Base-by-base conservation (phyloP, 2,329 filamentous ascomycete species). In the Davidsoniella eucalypti region DNA sequence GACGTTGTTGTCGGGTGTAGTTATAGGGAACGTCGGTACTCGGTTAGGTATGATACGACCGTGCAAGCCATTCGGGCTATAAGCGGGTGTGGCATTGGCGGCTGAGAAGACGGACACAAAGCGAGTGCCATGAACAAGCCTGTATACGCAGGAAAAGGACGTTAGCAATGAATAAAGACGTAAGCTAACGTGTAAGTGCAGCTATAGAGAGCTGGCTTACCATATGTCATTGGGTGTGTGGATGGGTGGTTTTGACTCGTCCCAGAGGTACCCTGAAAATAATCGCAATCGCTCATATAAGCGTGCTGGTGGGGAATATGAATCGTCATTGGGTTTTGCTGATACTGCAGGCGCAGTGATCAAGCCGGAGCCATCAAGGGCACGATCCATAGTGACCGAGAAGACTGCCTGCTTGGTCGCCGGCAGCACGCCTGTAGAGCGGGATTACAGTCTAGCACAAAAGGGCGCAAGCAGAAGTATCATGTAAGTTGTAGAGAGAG, bases 201-300 rank as follows among this genome's bases (percentile, higher is more conserved):
- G 5, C 21, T 49, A 47, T 41, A 44, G 21, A 5, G n/a, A 25
- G 59, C 21, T 23, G 21, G 21, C 65, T 58, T 68, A 79, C 87
- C 88, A 96, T 68, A 88, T 87, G 63, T 93, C 87, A 65, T 94
- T 95, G 58, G 80, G 86, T 47, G 75, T 75, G 60, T 80, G 78
- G 51, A 73, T 68, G 9, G 76, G 75, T 23, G 64, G 64, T 52
- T 60, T 63, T 12, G 74, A 71, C 56, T 84, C 81, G 63, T 87
- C 82, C 84, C 84, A 88, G 5, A 74, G 77, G 61, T 86, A 87
- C 49, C 82, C 83, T 43, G 80, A 72, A 56, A 88, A 72, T 61
- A 85, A 81, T 55, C 76, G 72, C 56, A 88, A 70, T 47, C 84
- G 76, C 62, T 87, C 82, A 58, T 80, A 82, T 49, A 88, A 73